phyloP scores from a whole-genome alignment of 345 rosid species.

The Litchi chinensis region DNA sequence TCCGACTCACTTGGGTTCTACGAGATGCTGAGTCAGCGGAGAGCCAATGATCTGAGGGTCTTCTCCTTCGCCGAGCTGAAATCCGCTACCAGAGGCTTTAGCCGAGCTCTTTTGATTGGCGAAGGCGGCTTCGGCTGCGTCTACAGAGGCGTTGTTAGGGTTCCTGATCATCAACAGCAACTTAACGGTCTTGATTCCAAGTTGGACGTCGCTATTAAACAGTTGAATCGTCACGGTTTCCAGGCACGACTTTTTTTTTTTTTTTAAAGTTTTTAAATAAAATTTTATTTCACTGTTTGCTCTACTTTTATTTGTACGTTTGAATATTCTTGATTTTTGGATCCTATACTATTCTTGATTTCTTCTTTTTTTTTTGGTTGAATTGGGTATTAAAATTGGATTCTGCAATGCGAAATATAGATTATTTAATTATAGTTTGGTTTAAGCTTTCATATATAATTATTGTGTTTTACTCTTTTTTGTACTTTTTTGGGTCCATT shows the following conservation, averaged over 20 bases:
- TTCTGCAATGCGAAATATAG: not conserved
- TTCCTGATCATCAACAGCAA: slow-evolving; percentile 28
- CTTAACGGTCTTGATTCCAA: slow-evolving; percentile 41
- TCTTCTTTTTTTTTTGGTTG: not conserved
- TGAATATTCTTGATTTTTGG: not conserved
- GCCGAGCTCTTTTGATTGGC: slow-evolving; percentile 71
- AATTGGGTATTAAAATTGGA: not conserved
- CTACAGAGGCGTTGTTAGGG: slow-evolving; percentile 64
- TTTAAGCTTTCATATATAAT: not conserved
- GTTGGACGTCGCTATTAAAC: slow-evolving; percentile 80
- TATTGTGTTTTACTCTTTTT: not conserved
- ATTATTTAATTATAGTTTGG: not conserved
- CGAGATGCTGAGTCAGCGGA: slow-evolving; percentile 59
- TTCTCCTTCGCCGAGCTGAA: slow-evolving; percentile 80
- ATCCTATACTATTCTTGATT: not conserved
- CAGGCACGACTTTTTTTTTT: slow-evolving; percentile 66
- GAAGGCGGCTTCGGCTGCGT: slow-evolving; percentile 99
- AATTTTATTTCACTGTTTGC: not conserved
- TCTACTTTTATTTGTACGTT: not conserved
- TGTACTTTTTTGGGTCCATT: slow-evolving; percentile 6
- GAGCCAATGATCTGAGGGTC: slow-evolving; percentile 75
- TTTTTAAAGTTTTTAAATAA: not conserved
- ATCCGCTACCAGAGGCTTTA: slow-evolving; percentile 81
- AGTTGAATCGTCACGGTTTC: slow-evolving; percentile 91
- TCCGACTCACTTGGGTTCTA: slow-evolving; percentile 52